Evolutionary conservation across 1,284 basidiomycete species (phyloP), one percentile per base, ranked within the genome.

Genomic region (Cutaneotrichosporon sp.): DNA sequence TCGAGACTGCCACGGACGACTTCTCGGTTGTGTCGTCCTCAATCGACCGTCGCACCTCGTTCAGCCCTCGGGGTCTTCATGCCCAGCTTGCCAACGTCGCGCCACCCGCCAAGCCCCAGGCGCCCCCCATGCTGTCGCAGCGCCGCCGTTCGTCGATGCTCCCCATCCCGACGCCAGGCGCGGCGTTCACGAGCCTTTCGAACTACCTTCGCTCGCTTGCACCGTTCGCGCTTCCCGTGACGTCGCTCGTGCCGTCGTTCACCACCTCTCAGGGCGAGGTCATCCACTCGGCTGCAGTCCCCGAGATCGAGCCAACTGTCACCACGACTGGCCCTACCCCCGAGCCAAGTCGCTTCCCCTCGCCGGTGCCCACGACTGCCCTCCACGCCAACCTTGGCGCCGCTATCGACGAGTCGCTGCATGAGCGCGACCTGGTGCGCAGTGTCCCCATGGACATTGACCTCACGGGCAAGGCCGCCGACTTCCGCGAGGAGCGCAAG

Each of bases 391-490:
- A 50, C 47, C 24, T 50, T 3, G 55, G 61, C 38, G 64, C 64
- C n/a, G 47, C 47, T 5, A 25, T 50, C 25, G 47, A 50, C 7
- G 47, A 50, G 27, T 31, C 47, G 18, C 27, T 31, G 14, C 47
- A 18, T 9, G 47, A 31, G 57, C 22, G 67, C 31, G 66, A 75
- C 45, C 62, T 77, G 49, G 77, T 78, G 27, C 64, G 74, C 47
- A 73, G 71, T 54, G 61, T 78, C 1, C 77, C 77, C 7, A 72
- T 78, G 72, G 71, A 78, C 62, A 78, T 78, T 58, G 68, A 72
- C 29, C 45, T 73, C 18, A 71, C 71, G 11, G 53, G 58, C 61
- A 63, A 60, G 24, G 66, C 67, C 1, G 64, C 60, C 22, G 60
- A 56, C 11, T 52, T 64, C 11, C 52, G 56, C 16, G 63, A 62